These are phyloP conservation scores for Syncephalastrum sp. DNA, from an alignment of 371 early-diverging fungal species.

Conservation along the genomic window DNA sequence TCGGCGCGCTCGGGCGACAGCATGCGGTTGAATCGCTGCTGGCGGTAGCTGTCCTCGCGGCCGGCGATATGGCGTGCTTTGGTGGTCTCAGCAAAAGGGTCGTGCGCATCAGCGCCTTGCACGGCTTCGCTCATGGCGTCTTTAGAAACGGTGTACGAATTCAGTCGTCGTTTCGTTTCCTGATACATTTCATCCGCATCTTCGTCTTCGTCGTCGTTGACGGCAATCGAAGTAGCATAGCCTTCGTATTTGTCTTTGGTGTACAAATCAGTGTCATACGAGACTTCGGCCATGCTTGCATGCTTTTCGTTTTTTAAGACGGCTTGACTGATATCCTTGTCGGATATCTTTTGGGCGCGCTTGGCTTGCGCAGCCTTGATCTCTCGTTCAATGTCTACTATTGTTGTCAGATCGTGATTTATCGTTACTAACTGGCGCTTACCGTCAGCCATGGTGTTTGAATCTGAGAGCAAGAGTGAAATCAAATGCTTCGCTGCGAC, in stretches of 20 bases:
- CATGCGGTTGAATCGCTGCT: slow-evolving; percentile 72
- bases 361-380: slow-evolving; percentile 62
- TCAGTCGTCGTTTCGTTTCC: slow-evolving; percentile 50
- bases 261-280: slow-evolving; percentile 83
- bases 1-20: slow-evolving; percentile 89
- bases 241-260: slow-evolving; percentile 70
- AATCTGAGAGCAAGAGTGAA: no score
- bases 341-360: slow-evolving; percentile 38
- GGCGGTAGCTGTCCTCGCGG: slow-evolving; percentile 86
- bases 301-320: slow-evolving; percentile 47
- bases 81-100: slow-evolving; percentile 67
- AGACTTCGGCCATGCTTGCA: slow-evolving; percentile 57
- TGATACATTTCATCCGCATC: slow-evolving; percentile 48
- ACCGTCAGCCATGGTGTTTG: slow-evolving; percentile 15
- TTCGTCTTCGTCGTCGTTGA: slow-evolving; percentile 61
- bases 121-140: slow-evolving; percentile 66
- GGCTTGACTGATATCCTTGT: slow-evolving; percentile 42
- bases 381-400: slow-evolving; percentile 60
- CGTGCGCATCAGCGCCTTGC: slow-evolving; percentile 58
- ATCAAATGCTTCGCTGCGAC: no score
- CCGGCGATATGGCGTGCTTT: slow-evolving; percentile 70
- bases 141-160: slow-evolving; percentile 83
- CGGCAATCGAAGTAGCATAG: slow-evolving; percentile 68
- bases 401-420: neutral
- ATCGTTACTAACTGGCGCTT: neutral